A percentile compares a stretch with the other conserved stretches of the same genome.
phyloP scores from a whole-genome alignment of 2,329 filamentous ascomycete species.

The Fusarium nodosum region DNA sequence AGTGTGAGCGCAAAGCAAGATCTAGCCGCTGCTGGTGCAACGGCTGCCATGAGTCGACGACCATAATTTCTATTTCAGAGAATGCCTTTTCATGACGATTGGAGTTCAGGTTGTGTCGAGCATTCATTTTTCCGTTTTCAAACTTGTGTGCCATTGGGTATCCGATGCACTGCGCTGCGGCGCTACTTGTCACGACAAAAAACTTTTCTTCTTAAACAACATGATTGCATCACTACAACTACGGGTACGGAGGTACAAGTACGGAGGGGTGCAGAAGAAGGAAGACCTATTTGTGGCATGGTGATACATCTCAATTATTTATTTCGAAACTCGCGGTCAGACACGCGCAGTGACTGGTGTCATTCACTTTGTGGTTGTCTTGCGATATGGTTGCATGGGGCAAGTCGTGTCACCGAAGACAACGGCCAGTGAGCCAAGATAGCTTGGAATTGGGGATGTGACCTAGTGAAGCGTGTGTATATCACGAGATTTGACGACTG shows the following conservation, averaged over 20 bases:
- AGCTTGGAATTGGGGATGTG: slow-evolving; percentile 33
- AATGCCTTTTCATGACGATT: slow-evolving; percentile 40
- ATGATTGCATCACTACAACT: slow-evolving; percentile 36
- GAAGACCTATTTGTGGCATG: slow-evolving; percentile 25
- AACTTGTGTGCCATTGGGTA: slow-evolving; percentile 47
- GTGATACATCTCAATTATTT: slow-evolving; percentile 28
- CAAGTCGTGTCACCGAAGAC: slow-evolving; percentile 36
- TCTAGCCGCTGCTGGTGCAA: slow-evolving; percentile 70
- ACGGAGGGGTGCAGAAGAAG: slow-evolving; percentile 24
- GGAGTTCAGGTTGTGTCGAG: slow-evolving; percentile 45
- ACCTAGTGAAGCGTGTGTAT: slow-evolving; percentile 44
- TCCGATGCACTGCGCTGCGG: slow-evolving; percentile 37
- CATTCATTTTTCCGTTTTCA: slow-evolving; percentile 42
- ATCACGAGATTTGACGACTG: slow-evolving; percentile 42
- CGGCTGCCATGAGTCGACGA: slow-evolving; percentile 70
- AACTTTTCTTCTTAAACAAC: slow-evolving; percentile 30
- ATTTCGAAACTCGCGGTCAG: slow-evolving; percentile 34
- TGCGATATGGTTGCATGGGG: slow-evolving; percentile 29
- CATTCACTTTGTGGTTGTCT: slow-evolving; percentile 30
- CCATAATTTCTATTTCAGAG: slow-evolving; percentile 49
- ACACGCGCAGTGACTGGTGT: slow-evolving; percentile 41
- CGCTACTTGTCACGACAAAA: slow-evolving; percentile 33
- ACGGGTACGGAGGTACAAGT: slow-evolving; percentile 10
- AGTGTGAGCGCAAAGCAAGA: slow-evolving; percentile 71
- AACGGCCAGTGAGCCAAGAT: slow-evolving; percentile 32